These are phyloP conservation scores for Abelmoschus esculentus DNA, from an alignment of 345 rosid genomes.

Conservation along the genomic window DNA sequence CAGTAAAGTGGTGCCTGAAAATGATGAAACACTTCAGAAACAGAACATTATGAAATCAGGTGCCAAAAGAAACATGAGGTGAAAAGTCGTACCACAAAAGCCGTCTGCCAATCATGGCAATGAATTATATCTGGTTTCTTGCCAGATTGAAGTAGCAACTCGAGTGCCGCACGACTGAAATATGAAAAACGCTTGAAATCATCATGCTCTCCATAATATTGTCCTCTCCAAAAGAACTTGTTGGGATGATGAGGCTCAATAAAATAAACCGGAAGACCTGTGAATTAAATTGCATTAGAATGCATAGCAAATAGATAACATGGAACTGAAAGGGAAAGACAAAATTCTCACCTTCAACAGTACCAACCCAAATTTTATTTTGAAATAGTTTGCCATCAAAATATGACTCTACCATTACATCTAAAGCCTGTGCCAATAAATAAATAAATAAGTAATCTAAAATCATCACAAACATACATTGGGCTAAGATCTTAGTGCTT, in stretches of 20 bases:
- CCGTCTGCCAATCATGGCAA: conserved; percentile 99
- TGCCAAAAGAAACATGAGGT: conserved; percentile 3
- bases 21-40: conserved; percentile 1
- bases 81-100: conserved; percentile 67
- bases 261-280: conserved; percentile 95
- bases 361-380: conserved; percentile 93
- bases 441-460: background rate
- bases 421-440: conserved; percentile 52
- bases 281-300: conserved; percentile 25
- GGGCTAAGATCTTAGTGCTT: conserved; percentile 2
- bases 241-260: conserved; percentile 95
- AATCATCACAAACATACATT: conserved; percentile 8
- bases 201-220: conserved; percentile 84
- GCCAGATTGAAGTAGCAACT: conserved; percentile 83
- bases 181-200: conserved; percentile 92
- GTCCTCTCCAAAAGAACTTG: conserved; percentile 95
- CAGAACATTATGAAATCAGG: conserved; percentile 10
- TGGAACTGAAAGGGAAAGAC: conserved; percentile 7
- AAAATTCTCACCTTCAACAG: conserved; percentile 58
- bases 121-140: conserved; percentile 94
- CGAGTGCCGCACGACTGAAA: conserved; percentile 94
- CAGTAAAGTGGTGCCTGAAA: conserved; percentile 91
- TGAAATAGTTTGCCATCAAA: conserved; percentile 76
- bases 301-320: conserved; percentile 14
- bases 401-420: conserved; percentile 72